phyloP scores from a whole-genome alignment of 2,329 filamentous ascomycete genomes.

The Apiospora marii region DNA sequence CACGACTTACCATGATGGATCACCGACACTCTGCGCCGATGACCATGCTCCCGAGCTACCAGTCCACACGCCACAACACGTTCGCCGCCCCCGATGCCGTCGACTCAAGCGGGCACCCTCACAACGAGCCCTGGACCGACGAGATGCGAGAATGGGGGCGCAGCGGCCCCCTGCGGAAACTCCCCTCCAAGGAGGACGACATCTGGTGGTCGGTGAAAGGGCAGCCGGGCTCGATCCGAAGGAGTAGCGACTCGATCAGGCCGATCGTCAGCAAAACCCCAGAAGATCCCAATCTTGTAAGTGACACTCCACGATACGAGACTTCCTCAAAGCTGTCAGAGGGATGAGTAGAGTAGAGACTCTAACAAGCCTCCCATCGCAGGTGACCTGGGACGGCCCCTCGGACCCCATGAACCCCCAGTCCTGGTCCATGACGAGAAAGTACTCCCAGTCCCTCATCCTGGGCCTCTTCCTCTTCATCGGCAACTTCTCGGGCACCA shows the following conservation, averaged over 20 bases:
- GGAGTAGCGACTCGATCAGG: background rate
- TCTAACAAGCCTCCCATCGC: background rate
- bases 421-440: slow-evolving; percentile 54
- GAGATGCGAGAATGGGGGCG: background rate
- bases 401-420: slow-evolving; percentile 49
- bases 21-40: slow-evolving; percentile 11
- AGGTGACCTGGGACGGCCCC: slow-evolving; percentile 54
- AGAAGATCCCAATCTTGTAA: background rate
- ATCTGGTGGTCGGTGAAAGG: background rate
- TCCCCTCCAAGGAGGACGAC: background rate
- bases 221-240: background rate
- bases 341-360: too few species aligned
- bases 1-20: background rate
- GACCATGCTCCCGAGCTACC: slow-evolving; percentile 2
- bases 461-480: slow-evolving; percentile 59
- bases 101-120: background rate
- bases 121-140: background rate
- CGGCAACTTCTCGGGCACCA: slow-evolving; percentile 60
- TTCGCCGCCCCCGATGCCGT: background rate
- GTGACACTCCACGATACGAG: background rate
- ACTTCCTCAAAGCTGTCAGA: background rate
- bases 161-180: background rate
- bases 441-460: slow-evolving; percentile 45
- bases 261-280: background rate
- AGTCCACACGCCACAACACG: background rate